Evolutionary conservation across 495 filamentous ascomycete species (phyloP).

Genomic region (Lophiostoma macrostomum): DNA sequence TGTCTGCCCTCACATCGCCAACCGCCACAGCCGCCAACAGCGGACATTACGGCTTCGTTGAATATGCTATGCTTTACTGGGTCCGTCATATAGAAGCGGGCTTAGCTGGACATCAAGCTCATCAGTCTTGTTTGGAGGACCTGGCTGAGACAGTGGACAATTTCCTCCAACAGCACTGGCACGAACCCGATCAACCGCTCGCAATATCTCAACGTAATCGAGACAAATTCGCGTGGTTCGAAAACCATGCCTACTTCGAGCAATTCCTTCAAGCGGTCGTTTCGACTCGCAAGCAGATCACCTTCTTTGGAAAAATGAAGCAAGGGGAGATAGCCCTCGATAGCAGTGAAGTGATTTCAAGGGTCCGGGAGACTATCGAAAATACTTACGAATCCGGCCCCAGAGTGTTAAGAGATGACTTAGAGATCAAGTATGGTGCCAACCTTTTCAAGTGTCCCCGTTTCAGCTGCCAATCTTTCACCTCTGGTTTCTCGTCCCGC

Average conservation of each 20-base stretch:
- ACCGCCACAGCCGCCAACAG: neutral
- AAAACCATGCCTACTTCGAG: neutral
- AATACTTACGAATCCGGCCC: neutral
- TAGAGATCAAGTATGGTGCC: slow-evolving; percentile 4
- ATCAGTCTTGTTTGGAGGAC: neutral
- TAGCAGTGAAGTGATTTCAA: neutral
- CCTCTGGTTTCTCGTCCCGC: neutral
- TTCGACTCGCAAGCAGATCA: slow-evolving; percentile 7
- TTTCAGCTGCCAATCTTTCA: slow-evolving; percentile 14
- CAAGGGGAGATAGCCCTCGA: neutral
- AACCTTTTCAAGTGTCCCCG: slow-evolving; percentile 18
- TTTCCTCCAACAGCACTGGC: slow-evolving; percentile 8
- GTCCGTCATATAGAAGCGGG: slow-evolving; percentile 12
- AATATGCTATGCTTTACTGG: slow-evolving; percentile 17
- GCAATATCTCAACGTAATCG: neutral
- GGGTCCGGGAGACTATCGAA: slow-evolving; percentile 4
- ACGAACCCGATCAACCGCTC: neutral
- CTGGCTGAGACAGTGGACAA: slow-evolving; percentile 6
- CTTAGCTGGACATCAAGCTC: neutral
- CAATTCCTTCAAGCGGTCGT: neutral
- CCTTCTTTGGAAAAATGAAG: neutral
- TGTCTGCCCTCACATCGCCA: neutral
- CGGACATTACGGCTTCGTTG: slow-evolving; percentile 15
- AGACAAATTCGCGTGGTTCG: slow-evolving; percentile 1
- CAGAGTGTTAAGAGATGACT: neutral